Base-by-base conservation (phyloP, 441 rosid genomes). In the Adansonia madagascariensis region DNA sequence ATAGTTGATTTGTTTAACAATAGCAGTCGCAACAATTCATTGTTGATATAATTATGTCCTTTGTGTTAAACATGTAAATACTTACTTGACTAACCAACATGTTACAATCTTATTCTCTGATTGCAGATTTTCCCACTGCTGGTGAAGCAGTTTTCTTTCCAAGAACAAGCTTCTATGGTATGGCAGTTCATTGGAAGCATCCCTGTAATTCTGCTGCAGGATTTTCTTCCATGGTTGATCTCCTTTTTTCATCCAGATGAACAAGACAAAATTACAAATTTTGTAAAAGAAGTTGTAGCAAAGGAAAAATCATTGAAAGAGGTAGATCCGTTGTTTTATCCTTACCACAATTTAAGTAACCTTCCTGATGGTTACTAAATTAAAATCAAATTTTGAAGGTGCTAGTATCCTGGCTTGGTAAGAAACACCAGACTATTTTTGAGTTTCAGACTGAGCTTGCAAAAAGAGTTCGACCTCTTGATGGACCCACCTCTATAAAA, bases 101-200 rank as follows among this genome's bases (percentile, higher is more conserved):
- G 22, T 50, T 80, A 47, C 71, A 18, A 80, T 41, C 57, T 57
- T 41, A 22, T 79, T 74, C 73, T 53, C 75, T 49, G 71, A 24
- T 35, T 79, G 86, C 88, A 93, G 96, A 90, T 91, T 76, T 91
- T 88, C 83, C 92, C 90, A 49, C 81, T 89, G 84, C 83, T 93
- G 73, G 71, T 86, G 79, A 76, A 83, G 80, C 87, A 83, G 71
- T 89, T 91, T 82, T 85, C 91, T 67, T 78, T 76, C 57, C 61
- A 80, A 69, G 91, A 90, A 73, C 98, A 91, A 82, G 88, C 86
- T 83, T 86, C 88, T 12, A 81, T 93, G 15, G 85, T 89, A 62
- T 88, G 91, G 92, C 89, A 88, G 76, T 91, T 86, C 80, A 77
- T 93, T 47, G 88, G 88, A 68, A 89, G 89, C 74, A 85, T 93